Conservation (phyloP, 2,329 filamentous ascomycete species). For the Exophiala spinifera region DNA sequence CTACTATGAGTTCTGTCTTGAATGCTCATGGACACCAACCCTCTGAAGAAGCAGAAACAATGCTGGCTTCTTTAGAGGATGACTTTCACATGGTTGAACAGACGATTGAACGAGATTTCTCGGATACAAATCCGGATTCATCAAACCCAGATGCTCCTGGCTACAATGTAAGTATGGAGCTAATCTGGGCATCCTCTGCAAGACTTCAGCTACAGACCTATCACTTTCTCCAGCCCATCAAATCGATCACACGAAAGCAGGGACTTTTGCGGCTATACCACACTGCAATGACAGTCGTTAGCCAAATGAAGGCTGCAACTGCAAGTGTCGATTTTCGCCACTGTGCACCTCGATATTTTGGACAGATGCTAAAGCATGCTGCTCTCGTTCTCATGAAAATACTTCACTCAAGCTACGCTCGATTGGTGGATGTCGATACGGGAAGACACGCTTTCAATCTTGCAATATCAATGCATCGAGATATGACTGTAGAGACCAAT, state of each 20-base stretch:
- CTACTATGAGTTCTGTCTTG: neutral
- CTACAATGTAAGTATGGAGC: neutral
- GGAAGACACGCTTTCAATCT: slow-evolving; percentile 23
- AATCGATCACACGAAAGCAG: slow-evolving; percentile 3
- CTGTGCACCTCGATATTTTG: slow-evolving; percentile 1
- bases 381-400: slow-evolving; percentile 8
- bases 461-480: slow-evolving; percentile 16
- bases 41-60: slow-evolving; percentile 1
- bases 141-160: neutral
- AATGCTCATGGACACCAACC: neutral
- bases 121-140: neutral
- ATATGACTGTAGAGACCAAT: slow-evolving; percentile 24
- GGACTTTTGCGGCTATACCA: slow-evolving; percentile 3
- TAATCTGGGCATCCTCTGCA: slow-evolving; percentile 1
- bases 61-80: slow-evolving; percentile 3
- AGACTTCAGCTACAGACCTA: slow-evolving; percentile 4
- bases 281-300: slow-evolving; percentile 3
- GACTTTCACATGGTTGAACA: slow-evolving; percentile 1
- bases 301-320: slow-evolving; percentile 1
- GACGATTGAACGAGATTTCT: too few species aligned
- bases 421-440: slow-evolving; percentile 20
- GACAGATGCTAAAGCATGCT: slow-evolving; percentile 2
- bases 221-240: slow-evolving; percentile 1
- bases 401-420: slow-evolving; percentile 6
- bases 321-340: neutral